Evolutionary conservation across 164 flowering plant species (phyloP), one percentile per base, ranked within the genome.

Genomic region (Vitis amurensis): DNA sequence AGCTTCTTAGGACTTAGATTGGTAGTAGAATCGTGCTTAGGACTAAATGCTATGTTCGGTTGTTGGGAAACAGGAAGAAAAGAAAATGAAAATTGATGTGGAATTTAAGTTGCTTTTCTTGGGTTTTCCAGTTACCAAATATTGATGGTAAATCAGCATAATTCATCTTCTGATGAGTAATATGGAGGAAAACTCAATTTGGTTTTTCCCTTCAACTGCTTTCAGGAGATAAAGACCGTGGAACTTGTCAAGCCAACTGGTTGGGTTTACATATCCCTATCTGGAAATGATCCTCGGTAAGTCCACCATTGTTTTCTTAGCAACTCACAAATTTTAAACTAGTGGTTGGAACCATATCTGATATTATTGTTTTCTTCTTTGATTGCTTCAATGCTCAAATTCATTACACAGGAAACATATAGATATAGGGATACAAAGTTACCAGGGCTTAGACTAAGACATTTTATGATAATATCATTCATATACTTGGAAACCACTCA

Each of bases 261-360:
- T 55, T 94, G 99, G 99, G 83, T 91, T 71, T 75, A 85, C 73
- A 71, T 94, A 78, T 85, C 88, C 1, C 82, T 94, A 31, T 92
- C 99, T 57, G 99, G 99, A 67, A 85, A 79, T 71, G 98, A 92
- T 81, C 93, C 98, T n/a, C 77, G 94, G 99, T 92, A 62, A 83
- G 88, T 16, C 5, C 5, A 37, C 55, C 30, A 14, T 51, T 65
- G 51, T 19, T 69, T 59, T 49, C 27, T 23, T 23, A 23, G 27
- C 27, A 23, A 23, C 27, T 23, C 27, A 2, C 27, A 23, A 23
- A 23, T 23, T 23, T 23, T 23, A 23, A 23, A 2, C 2, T 23
- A 23, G 27, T 23, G 27, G 27, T 23, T 23, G 27, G 27, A 23
- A 23, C 27, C 27, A 23, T 23, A 23, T 23, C 29, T 59, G 14